These are phyloP conservation scores for Saksenaea vasiformis DNA, from an alignment of 371 early-diverging fungal species.

Conservation along the genomic window DNA sequence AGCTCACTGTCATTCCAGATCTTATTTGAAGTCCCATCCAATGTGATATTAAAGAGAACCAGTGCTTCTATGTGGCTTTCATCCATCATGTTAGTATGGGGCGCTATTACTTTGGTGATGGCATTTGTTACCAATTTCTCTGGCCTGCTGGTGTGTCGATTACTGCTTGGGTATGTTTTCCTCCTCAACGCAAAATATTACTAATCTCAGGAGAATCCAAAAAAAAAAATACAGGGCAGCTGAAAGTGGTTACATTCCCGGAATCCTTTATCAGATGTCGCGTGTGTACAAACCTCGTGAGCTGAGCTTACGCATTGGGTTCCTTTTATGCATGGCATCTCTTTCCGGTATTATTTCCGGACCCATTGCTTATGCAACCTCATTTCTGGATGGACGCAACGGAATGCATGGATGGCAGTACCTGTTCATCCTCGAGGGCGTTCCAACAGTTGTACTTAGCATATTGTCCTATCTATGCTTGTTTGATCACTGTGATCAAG, in stretches of 20 bases:
- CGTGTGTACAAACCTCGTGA: conserved; percentile 12
- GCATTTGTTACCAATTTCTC: conserved; percentile 2
- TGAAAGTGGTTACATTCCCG: conserved; percentile 12
- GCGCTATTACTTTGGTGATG: conserved; percentile 7
- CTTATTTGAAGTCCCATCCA: conserved; percentile 14
- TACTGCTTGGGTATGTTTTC: conserved; percentile 10
- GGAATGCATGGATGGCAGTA: conserved; percentile 18
- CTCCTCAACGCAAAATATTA: not conserved
- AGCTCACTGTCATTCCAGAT: not conserved
- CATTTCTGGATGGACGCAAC: conserved; percentile 7
- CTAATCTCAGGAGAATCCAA: not conserved
- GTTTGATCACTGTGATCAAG: conserved; percentile 3
- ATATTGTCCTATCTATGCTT: conserved; percentile 4
- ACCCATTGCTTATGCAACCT: conserved; percentile 5
- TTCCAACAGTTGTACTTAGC: conserved; percentile 12
- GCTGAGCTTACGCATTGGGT: conserved; percentile 12
- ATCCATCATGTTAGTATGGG: conserved; percentile 16
- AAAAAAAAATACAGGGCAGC: not conserved
- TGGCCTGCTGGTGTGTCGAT: conserved; percentile 6
- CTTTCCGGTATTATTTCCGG: conserved; percentile 10
- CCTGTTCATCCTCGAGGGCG: conserved; percentile 12
- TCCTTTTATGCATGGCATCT: conserved; percentile 6
- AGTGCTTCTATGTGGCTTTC: conserved; percentile 10
- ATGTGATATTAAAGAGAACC: conserved; percentile 9
- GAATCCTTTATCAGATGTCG: conserved; percentile 12